A percentile compares a stretch with the other conserved stretches of the same genome.
Evolutionary conservation across 2,329 filamentous ascomycete species (phyloP).

Genomic region (Beauveria sp.): DNA sequence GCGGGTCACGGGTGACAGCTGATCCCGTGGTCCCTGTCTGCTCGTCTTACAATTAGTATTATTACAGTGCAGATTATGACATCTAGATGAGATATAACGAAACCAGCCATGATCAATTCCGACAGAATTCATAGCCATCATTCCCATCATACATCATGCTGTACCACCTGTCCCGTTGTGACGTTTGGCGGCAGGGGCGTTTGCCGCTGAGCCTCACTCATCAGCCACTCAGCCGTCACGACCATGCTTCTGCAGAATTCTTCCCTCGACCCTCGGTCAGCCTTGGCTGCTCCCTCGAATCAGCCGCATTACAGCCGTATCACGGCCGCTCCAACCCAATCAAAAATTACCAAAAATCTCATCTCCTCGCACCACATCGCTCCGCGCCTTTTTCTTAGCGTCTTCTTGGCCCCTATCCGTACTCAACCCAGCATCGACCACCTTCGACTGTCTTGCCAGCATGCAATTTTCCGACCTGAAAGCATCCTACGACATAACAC

Average conservation of each 20-base stretch:
- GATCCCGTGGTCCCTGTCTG: too few relatives aligned
- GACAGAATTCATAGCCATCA: too few relatives aligned
- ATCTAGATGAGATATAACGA: too few relatives aligned
- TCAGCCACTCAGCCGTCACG: background rate
- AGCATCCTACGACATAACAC: background rate
- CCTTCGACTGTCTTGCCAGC: background rate
- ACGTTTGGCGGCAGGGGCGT: background rate
- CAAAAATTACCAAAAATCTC: background rate
- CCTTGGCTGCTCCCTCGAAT: background rate
- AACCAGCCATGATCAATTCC: too few relatives aligned
- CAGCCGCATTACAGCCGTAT: background rate
- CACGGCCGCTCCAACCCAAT: background rate
- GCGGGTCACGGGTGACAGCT: too few relatives aligned
- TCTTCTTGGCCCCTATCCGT: background rate
- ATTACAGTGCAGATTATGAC: too few relatives aligned
- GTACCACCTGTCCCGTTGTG: too few relatives aligned
- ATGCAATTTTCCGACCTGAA: background rate
- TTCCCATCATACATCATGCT: too few relatives aligned
- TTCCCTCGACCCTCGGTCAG: background rate
- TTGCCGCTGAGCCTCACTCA: conserved; percentile 5
- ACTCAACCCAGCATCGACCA: background rate
- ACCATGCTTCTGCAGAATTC: background rate
- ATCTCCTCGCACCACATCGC: conserved; percentile 3
- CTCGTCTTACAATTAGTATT: too few relatives aligned
- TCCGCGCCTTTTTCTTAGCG: conserved; percentile 1